These are phyloP conservation scores for Boletus rufocinnamomeus DNA, from an alignment of 768 basidiomycete genomes.

Conservation along the genomic window DNA sequence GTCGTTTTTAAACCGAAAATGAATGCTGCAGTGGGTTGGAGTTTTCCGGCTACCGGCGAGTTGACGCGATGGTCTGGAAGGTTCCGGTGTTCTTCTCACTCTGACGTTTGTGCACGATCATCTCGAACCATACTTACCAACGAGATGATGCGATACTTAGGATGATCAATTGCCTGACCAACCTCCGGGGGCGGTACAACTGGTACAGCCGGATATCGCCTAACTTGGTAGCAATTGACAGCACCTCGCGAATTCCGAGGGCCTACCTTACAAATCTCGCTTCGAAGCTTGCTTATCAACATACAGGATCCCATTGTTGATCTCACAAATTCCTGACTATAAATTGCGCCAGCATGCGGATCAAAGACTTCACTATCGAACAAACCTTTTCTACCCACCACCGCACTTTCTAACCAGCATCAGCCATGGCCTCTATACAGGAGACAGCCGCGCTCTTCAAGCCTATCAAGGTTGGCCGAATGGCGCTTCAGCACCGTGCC, in stretches of 20 bases:
- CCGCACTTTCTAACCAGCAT: background rate
- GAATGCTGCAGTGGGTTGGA: background rate
- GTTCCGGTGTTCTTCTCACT: background rate
- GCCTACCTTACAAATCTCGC: background rate
- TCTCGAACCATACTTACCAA: background rate
- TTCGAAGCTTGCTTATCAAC: background rate
- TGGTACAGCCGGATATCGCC: background rate
- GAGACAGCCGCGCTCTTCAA: conserved; percentile 41
- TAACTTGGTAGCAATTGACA: too few relatives aligned
- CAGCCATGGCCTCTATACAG: conserved; percentile 4
- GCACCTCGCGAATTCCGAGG: too few relatives aligned
- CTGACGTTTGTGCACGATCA: background rate
- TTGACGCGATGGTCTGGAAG: background rate
- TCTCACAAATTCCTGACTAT: background rate
- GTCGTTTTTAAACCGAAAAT: too few relatives aligned
- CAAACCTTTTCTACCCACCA: background rate
- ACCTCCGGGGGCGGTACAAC: too few relatives aligned
- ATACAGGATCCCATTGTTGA: too few relatives aligned
- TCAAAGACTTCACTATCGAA: background rate
- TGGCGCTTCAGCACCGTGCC: conserved; percentile 49
- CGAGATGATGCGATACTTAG: too few relatives aligned
- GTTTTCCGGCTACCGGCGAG: background rate
- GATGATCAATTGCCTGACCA: background rate
- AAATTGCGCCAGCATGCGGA: background rate
- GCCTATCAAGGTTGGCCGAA: conserved; percentile 45